Conservation (phyloP, 805 yeast genomes). For the Priceomyces castillae region DNA sequence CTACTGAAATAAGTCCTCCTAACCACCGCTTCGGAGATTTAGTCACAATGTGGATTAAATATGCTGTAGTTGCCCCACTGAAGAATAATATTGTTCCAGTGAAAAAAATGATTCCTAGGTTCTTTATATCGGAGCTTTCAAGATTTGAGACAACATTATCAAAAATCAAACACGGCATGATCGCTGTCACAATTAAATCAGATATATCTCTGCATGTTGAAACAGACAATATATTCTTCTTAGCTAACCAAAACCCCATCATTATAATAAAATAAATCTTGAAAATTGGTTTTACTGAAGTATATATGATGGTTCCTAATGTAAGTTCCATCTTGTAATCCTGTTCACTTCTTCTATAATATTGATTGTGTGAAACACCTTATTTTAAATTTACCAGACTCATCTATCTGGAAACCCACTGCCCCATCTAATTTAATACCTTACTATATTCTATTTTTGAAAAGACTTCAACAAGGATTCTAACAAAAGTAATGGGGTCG, state of each 20-base stretch:
- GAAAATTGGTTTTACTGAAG: constrained; percentile 82
- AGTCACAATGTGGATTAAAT: constrained; percentile 41
- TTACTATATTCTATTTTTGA: too few species aligned
- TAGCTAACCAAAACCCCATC: constrained; percentile 64
- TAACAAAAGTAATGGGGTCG: too few species aligned
- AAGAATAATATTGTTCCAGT: constrained; percentile 49
- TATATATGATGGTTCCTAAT: constrained; percentile 67
- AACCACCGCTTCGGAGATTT: constrained; percentile 71
- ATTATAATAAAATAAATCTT: constrained; percentile 73
- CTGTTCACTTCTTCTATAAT: not conserved
- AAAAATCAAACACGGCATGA: constrained; percentile 76
- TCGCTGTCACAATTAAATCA: constrained; percentile 61
- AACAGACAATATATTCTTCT: constrained; percentile 59
- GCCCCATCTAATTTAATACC: too few species aligned
- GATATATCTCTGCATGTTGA: constrained; percentile 69
- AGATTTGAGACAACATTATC: constrained; percentile 67
- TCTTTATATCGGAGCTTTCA: constrained; percentile 64
- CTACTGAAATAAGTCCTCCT: constrained; percentile 72
- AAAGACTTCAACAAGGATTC: too few species aligned
- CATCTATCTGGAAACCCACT: too few species aligned
- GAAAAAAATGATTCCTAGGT: constrained; percentile 60
- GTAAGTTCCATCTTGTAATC: constrained; percentile 15
- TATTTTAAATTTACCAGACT: too few species aligned
- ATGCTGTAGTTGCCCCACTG: constrained; percentile 50
- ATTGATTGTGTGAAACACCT: not conserved